Base-by-base conservation (phyloP, 2,329 filamentous ascomycete genomes). In the Pseudopyricularia javanii region DNA sequence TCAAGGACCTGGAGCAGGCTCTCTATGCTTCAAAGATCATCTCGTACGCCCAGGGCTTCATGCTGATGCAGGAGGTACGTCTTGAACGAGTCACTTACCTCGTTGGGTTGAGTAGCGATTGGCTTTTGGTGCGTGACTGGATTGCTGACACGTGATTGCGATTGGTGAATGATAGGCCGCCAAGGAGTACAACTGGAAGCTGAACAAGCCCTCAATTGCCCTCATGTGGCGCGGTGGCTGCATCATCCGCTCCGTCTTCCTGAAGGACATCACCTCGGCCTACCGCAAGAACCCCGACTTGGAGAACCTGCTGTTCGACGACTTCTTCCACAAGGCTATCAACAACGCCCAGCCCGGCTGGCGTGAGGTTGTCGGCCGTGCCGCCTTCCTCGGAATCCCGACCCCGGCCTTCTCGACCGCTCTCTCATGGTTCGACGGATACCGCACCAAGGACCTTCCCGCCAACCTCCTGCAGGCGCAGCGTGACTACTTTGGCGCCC, bases 181-280 rank as follows among this genome's bases (percentile, higher is more conserved):
- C 72, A 90, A 86, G 74, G 88, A 97, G 72, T 98, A 94, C 78
- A 73, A 75, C 63, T 98, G 93, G 93, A 96, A 96, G 82, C 86
- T 98, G 63, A 96, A 98, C 86, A 97, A 97, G 86, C 93, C 93
- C 60, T 95, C 94, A 64, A 98, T 98, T 67, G 93, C 93, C 63
- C 86, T 98, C 68, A 98, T 98, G 93, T 98, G 93, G 93, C 89
- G 93, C 71, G 93, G 93, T 76, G 93, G 93, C 63, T 98, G 93
- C 82, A 98, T 98, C 66, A 98, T 98, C 76, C 91, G 93, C 72
- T 97, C 93, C 60, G 93, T 98, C 68, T 98, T 98, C 89, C 78
- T 98, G 61, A 97, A 97, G 85, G 91, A 98, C 72, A 98, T 98
- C 75, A 98, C 93, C 63, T 85, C 85, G 60, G 93, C 93, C 52